Conservation (phyloP, 129 eudicot species). For the Lonicera japonica region DNA sequence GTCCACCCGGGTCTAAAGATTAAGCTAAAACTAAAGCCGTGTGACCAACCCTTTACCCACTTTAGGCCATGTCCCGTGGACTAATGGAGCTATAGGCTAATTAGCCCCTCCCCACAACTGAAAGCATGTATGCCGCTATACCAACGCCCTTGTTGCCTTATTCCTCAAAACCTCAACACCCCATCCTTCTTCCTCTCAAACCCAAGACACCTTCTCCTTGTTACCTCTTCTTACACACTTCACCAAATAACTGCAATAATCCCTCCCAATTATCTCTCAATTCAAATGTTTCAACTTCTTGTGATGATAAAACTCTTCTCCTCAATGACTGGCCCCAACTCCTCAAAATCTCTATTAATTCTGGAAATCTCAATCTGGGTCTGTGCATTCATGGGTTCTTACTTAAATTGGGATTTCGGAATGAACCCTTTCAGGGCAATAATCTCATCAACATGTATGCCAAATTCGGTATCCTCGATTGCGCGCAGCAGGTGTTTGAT, state of each 20-base stretch:
- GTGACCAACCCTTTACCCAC: too few species aligned
- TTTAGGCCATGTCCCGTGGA: too few species aligned
- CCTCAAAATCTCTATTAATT: constrained; percentile 6
- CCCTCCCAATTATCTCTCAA: neutral
- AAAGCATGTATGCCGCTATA: neutral
- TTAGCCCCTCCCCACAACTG: too few species aligned
- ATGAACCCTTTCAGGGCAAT: constrained; percentile 15
- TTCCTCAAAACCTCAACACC: neutral
- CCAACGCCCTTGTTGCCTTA: neutral
- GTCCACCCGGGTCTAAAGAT: too few species aligned
- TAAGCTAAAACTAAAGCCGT: too few species aligned
- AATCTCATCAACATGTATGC: constrained; percentile 15
- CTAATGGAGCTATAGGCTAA: too few species aligned
- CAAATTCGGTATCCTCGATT: neutral
- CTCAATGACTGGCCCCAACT: constrained; percentile 8
- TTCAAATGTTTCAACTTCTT: neutral
- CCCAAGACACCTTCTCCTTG: neutral
- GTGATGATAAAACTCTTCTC: neutral
- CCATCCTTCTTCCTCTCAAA: neutral
- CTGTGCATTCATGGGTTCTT: constrained; percentile 9
- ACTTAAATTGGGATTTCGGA: constrained; percentile 1
- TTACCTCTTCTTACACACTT: neutral
- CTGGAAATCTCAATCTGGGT: neutral
- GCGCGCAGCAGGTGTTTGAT: constrained; percentile 8
- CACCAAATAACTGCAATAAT: neutral